Evolutionary conservation across 2,329 filamentous ascomycete species (phyloP), one percentile per base, ranked within the genome.

Genomic region (Bertia moriformis): DNA sequence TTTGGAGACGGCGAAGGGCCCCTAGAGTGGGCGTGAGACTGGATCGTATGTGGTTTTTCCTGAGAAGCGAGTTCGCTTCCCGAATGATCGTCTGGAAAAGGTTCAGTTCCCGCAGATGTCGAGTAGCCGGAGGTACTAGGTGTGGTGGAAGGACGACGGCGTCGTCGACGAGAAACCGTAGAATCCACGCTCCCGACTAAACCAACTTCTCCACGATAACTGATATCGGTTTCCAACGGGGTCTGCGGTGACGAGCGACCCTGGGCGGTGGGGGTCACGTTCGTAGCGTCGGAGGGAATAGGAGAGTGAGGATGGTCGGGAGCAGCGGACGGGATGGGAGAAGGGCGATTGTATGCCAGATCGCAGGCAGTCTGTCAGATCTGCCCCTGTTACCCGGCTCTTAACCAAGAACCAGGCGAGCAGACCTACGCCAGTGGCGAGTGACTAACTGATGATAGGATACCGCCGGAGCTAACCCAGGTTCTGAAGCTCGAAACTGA

Each of bases 351-450:
- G 32, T 35, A 7, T 35, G 32, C 32, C 32, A 35, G 32, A 15
- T 35, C 32, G 32, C 10, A 12, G 15, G 17, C 22, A n/a, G n/a
- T n/a, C n/a, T n/a, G 24, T 7, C 7, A 35, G 32, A 35, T 35
- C 32, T 35, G 32, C 32, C 32, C 32, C n/a, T 10, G 12, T 18
- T 17, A n/a, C 32, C 32, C 17, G 32, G 32, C 32, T 35, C 32
- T 35, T 13, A 7, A 17, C 10, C 7, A n/a, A 35, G 32, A 35
- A 35, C 32, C 32, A 35, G 32, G 32, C 15, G 32, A 35, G 32
- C 32, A 35, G 32, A 35, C 15, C 24, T 29, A n/a, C 10, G n/a
- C 24, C 32, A 35, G 32, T 12, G 15, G 32, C 32, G 32, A 18
- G 15, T 35, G 22, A 27, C n/a, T n/a, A n/a, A n/a, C n/a, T n/a